Percentiles rank a stretch among this genome's conserved stretches.
Conservation (phyloP, 1,284 basidiomycete genomes). For the Athelia sp. region DNA sequence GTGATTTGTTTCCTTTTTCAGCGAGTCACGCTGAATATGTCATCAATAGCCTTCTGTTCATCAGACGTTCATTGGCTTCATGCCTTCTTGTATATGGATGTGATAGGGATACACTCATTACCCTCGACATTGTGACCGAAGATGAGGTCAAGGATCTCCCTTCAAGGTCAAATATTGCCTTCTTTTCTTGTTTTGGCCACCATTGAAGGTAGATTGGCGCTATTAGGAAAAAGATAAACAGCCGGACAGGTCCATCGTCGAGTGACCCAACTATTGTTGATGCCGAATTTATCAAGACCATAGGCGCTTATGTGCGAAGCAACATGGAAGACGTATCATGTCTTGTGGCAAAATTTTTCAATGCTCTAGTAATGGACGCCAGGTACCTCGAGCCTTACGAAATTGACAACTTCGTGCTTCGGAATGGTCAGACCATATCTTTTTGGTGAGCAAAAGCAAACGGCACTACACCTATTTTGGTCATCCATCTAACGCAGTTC, state of each 20-base stretch:
- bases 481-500: neutral
- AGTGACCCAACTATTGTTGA: conserved; percentile 57
- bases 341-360: conserved; percentile 59
- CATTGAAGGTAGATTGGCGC: conserved; percentile 1
- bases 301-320: conserved; percentile 47
- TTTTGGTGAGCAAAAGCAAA: conserved; percentile 39
- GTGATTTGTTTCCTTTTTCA: too few relatives aligned
- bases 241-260: conserved; percentile 29
- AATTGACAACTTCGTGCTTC: conserved; percentile 64
- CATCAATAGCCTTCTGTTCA: conserved; percentile 35
- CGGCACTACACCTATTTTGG: neutral
- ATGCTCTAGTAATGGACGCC: conserved; percentile 51
- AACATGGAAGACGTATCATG: conserved; percentile 47
- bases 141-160: conserved; percentile 46
- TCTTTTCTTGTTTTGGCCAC: neutral
- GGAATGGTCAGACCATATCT: conserved; percentile 50
- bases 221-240: conserved; percentile 42
- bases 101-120: conserved; percentile 40
- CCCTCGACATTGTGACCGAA: conserved; percentile 37
- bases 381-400: conserved; percentile 58
- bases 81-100: conserved; percentile 65
- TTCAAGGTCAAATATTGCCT: conserved; percentile 38
- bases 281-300: conserved; percentile 42
- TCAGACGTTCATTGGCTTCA: conserved; percentile 51
- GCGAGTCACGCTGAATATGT: neutral